A percentile compares a stretch with the other conserved stretches of the same genome.
phyloP scores from a whole-genome alignment of 257 asterid genomes.

The Ballota nigra region DNA sequence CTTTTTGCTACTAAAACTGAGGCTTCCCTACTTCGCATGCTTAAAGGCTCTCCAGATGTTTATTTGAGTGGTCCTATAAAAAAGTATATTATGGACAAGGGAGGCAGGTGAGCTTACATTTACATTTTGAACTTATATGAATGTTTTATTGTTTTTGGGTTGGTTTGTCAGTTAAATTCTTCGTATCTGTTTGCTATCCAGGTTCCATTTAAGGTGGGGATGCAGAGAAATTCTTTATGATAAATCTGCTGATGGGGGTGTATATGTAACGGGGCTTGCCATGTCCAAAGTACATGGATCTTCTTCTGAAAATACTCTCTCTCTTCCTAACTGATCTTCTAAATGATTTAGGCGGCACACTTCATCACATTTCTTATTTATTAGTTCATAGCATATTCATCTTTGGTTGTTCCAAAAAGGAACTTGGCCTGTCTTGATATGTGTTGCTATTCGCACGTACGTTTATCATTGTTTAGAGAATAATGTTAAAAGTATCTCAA shows the following conservation, averaged over 20 bases:
- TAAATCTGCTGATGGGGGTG: conserved; percentile 67
- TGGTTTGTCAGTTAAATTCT: conserved; percentile 3
- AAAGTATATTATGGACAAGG: conserved; percentile 78
- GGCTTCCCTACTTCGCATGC: conserved; percentile 99
- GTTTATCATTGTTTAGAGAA: not conserved
- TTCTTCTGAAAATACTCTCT: conserved; percentile 6
- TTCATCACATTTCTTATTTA: not conserved
- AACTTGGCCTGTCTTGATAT: conserved; percentile 10
- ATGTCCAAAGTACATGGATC: conserved; percentile 71
- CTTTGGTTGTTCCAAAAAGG: not conserved
- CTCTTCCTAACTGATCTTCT: conserved; percentile 2
- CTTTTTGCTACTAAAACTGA: conserved; percentile 96
- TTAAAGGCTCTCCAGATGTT: conserved; percentile 94
- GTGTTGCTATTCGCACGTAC: not conserved
- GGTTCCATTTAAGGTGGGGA: conserved; percentile 99
- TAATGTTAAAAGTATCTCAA: conserved; percentile 5
- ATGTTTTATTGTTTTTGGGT: not conserved
- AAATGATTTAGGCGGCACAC: conserved; percentile 10
- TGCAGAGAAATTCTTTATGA: conserved; percentile 90
- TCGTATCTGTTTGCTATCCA: conserved; percentile 31
- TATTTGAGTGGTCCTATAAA: conserved; percentile 95
- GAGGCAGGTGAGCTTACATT: conserved; percentile 65
- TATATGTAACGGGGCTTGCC: conserved; percentile 80
- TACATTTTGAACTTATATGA: conserved; percentile 10
- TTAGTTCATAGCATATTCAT: not conserved